Conservation (phyloP, 108 stramenopile species). For the Skeletonema menzelii region DNA sequence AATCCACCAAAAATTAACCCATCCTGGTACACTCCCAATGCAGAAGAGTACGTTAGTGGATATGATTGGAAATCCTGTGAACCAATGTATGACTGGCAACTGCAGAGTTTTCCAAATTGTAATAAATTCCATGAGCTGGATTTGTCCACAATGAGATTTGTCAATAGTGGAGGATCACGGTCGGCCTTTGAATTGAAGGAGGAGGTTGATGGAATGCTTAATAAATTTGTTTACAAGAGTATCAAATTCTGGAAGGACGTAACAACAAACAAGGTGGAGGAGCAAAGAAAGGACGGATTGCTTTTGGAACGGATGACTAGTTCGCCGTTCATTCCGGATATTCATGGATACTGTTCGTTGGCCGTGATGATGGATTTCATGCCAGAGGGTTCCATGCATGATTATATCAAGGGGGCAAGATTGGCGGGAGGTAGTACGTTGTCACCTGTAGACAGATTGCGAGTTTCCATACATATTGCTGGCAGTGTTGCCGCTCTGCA, state of each 20-base stretch:
- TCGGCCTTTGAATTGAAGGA: constrained; percentile 33
- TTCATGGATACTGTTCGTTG: constrained; percentile 3
- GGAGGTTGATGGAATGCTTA: neutral
- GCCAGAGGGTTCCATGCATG: constrained; percentile 18
- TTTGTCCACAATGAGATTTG: constrained; percentile 15
- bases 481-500: constrained; percentile 31
- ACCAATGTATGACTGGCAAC: constrained; percentile 48
- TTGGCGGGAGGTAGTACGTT: neutral
- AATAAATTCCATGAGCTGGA: constrained; percentile 52
- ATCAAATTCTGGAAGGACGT: constrained; percentile 25
- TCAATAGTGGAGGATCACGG: constrained; percentile 20
- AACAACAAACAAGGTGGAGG: constrained; percentile 6
- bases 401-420: constrained; percentile 46
- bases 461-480: constrained; percentile 16
- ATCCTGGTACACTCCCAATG: too few relatives aligned
- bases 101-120: constrained; percentile 35
- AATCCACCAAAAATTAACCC: neutral
- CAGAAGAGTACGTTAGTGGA: too few relatives aligned
- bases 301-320: constrained; percentile 10
- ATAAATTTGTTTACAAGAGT: constrained; percentile 47
- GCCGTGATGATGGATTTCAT: constrained; percentile 2
- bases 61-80: too few relatives aligned
- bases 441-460: constrained; percentile 11
- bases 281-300: constrained; percentile 27
- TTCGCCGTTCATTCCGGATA: neutral